Base-by-base conservation (phyloP, 1,139 yeast genomes). In the Geotrichum aggregatum region DNA sequence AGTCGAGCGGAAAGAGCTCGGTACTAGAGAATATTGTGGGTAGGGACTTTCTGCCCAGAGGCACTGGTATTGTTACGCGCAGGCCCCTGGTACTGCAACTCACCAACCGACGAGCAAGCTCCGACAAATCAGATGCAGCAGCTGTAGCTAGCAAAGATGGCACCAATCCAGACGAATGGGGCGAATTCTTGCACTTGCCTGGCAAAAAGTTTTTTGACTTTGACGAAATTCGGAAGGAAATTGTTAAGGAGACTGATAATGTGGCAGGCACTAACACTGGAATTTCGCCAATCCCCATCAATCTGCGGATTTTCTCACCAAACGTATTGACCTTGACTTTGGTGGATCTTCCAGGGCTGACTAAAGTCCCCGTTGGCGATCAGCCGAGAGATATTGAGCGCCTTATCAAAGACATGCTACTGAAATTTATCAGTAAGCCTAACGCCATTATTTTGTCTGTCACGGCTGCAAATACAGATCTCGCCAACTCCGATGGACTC, bases 301-400 rank as follows among this genome's bases (percentile, higher is more conserved):
- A 92, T 70, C 77, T 92, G 68, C 80, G 97, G 71, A 89, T 92
- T 60, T 91, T 86, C 70, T 91, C 98, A 26, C 98, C 98, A 11
- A 92, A 91, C 66, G 98, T 92, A 49, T 77, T 92, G 65, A 92
- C 98, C n/a, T 79, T 92, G 70, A 94, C 98, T 1, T 79, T 92
- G 65, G 98, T 92, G 43, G 98, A 92, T 76, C 78, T 92, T 63
- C 98, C 98, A 13, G 98, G 98, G 57, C 78, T 92, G 66, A 92
- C 98, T 28, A 92, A 92, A 71, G 98, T 94, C 39, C 98, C 98
- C n/a, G 98, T 92, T 48, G 98, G 98, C 47, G 98, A 92, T 69
- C 98, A 92, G 72, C 98, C 98, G 52, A 87, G 87, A 67, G 98
- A 92, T 69, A 92, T 92, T 60, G 98, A 92, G 75, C 83, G 80